Percentiles rank a stretch among this genome's conserved stretches.
phyloP scores from a whole-genome alignment of 169 alveolate species.

The Fabrea salina region DNA sequence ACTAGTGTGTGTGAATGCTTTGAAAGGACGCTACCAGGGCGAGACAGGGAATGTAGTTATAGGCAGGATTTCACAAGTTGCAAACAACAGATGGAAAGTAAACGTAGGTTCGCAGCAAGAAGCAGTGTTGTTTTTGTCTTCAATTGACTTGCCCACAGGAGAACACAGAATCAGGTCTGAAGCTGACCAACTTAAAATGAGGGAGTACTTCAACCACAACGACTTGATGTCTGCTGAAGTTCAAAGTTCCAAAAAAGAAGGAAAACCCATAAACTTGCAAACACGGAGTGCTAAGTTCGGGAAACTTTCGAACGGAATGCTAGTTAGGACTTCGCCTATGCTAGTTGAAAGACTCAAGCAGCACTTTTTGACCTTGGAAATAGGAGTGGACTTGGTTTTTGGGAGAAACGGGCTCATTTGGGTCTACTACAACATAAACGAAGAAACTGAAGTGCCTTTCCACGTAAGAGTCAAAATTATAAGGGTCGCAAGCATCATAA shows the following conservation, averaged over 20 bases:
- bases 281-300: constrained; percentile 71
- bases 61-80: constrained; percentile 61
- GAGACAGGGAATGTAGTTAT: constrained; percentile 69
- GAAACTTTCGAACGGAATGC: constrained; percentile 65
- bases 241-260: constrained; percentile 47
- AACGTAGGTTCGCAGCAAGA: constrained; percentile 62
- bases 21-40: constrained; percentile 47
- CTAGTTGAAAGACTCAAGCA: constrained; percentile 55
- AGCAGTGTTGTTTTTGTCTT: constrained; percentile 58
- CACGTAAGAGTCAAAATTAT: not conserved
- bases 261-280: constrained; percentile 53
- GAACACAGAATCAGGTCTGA: constrained; percentile 61
- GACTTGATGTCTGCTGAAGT: constrained; percentile 73
- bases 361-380: constrained; percentile 54
- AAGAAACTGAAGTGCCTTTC: constrained; percentile 18
- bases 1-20: constrained; percentile 56
- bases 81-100: constrained; percentile 65
- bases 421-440: constrained; percentile 39
- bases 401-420: constrained; percentile 69
- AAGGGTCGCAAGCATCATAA: not conserved
- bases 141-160: constrained; percentile 67
- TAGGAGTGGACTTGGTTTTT: constrained; percentile 46
- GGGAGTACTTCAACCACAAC: constrained; percentile 62
- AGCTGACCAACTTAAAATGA: constrained; percentile 69
- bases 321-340: constrained; percentile 50